phyloP scores from a whole-genome alignment of 1,284 basidiomycete genomes.

The Ustilago trichophora region DNA sequence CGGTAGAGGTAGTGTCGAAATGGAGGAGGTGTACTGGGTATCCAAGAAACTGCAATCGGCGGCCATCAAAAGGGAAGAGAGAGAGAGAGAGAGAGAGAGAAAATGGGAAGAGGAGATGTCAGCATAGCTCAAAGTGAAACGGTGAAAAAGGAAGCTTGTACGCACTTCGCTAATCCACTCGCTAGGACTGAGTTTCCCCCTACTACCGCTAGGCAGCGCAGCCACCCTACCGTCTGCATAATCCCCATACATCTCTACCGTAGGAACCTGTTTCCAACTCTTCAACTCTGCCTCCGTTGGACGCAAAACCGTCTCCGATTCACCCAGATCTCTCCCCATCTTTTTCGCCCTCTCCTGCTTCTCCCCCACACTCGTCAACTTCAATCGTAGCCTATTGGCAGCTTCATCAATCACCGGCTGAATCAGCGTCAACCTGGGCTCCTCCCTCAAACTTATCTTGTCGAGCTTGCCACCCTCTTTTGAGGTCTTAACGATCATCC shows the following conservation, averaged over 20 bases:
- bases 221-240: constrained; percentile 45
- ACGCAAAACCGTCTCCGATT: constrained; percentile 22
- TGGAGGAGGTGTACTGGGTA: constrained; percentile 50
- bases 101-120: no score
- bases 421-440: constrained; percentile 44
- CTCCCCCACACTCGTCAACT: constrained; percentile 10
- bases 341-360: not conserved
- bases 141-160: no score
- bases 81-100: no score
- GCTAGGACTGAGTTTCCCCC: constrained; percentile 13
- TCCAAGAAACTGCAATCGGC: no score
- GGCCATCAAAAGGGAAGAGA: no score
- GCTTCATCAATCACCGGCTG: constrained; percentile 29
- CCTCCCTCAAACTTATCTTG: constrained; percentile 42
- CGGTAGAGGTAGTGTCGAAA: constrained; percentile 41
- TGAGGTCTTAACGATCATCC: constrained; percentile 41
- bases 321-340: not conserved
- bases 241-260: constrained; percentile 52
- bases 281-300: constrained; percentile 6
- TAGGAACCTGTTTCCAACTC: constrained; percentile 19
- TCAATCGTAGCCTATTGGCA: constrained; percentile 12
- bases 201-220: not conserved
- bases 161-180: constrained; percentile 53
- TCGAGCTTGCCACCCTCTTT: constrained; percentile 9
- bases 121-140: no score